Evolutionary conservation across 805 yeast species (phyloP).

Genomic region (Suhomyces tanzawaensis): DNA sequence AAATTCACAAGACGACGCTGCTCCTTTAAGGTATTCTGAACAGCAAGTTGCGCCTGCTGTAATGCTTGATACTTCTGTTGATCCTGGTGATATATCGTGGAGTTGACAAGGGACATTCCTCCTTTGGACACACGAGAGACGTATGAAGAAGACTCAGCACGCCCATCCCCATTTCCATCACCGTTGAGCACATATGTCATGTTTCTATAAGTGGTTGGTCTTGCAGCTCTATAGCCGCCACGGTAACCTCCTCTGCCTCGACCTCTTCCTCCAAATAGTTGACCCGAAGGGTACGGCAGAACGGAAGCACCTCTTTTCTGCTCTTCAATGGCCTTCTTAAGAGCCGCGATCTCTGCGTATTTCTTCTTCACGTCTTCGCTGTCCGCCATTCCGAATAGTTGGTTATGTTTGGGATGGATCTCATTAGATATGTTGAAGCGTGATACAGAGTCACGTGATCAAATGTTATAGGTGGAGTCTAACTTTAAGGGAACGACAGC

Average conservation of each 20-base stretch:
- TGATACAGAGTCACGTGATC: neutral
- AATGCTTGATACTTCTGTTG: slow-evolving; percentile 14
- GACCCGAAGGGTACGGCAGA: slow-evolving; percentile 2
- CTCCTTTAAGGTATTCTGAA: slow-evolving; percentile 12
- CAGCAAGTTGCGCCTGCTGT: slow-evolving; percentile 13
- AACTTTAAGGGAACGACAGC: too few relatives aligned
- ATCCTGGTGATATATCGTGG: slow-evolving; percentile 33
- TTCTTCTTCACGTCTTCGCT: slow-evolving; percentile 21
- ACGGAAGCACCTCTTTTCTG: slow-evolving; percentile 10
- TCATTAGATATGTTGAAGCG: neutral
- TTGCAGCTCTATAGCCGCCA: neutral
- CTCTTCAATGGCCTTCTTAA: slow-evolving; percentile 25
- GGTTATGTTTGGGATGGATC: neutral
- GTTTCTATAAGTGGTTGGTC: slow-evolving; percentile 18
- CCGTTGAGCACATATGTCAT: slow-evolving; percentile 27
- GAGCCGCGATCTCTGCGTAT: slow-evolving; percentile 29
- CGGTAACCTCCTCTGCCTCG: slow-evolving; percentile 12
- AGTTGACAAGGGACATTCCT: slow-evolving; percentile 40
- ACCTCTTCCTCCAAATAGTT: slow-evolving; percentile 23
- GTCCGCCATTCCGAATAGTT: slow-evolving; percentile 9
- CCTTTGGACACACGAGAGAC: slow-evolving; percentile 31
- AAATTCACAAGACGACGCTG: slow-evolving; percentile 16
- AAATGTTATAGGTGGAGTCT: too few relatives aligned
- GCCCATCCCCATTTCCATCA: slow-evolving; percentile 11
- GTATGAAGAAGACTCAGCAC: slow-evolving; percentile 8